Percentiles rank a stretch among this genome's conserved stretches.
phyloP scores from a whole-genome alignment of 148 eudicot genomes.

The Heliamphora exappendiculata region DNA sequence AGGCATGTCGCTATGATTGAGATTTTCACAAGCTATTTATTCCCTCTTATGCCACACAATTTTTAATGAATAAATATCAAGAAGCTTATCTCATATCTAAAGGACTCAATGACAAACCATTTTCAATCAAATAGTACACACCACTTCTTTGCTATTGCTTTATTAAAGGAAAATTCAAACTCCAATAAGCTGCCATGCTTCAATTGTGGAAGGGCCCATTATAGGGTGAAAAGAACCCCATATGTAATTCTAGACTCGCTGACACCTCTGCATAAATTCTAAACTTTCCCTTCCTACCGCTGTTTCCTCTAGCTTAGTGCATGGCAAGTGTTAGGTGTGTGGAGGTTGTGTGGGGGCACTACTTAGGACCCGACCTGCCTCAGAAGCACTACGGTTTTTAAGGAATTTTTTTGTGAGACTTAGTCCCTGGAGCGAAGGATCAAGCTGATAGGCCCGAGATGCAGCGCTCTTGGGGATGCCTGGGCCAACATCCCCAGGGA shows the following conservation, averaged over 20 bases:
- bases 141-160: conserved; percentile 12
- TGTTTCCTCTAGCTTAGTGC: background rate
- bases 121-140: background rate
- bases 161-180: conserved; percentile 6
- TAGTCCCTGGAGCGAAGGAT: no score
- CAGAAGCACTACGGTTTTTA: no score
- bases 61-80: background rate
- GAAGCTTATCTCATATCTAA: background rate
- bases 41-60: background rate
- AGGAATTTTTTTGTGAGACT: no score
- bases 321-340: no score
- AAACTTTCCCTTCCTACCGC: background rate
- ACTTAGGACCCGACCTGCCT: no score
- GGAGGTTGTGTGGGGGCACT: no score
- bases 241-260: background rate
- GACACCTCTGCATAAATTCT: background rate
- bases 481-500: no score
- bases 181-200: background rate
- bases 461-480: no score
- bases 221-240: background rate
- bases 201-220: conserved; percentile 7
- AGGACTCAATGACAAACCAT: background rate
- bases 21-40: background rate
- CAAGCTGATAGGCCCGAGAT: no score
- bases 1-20: background rate